phyloP scores from a whole-genome alignment of 2,329 filamentous ascomycete genomes.

The Sporothrix pallida region DNA sequence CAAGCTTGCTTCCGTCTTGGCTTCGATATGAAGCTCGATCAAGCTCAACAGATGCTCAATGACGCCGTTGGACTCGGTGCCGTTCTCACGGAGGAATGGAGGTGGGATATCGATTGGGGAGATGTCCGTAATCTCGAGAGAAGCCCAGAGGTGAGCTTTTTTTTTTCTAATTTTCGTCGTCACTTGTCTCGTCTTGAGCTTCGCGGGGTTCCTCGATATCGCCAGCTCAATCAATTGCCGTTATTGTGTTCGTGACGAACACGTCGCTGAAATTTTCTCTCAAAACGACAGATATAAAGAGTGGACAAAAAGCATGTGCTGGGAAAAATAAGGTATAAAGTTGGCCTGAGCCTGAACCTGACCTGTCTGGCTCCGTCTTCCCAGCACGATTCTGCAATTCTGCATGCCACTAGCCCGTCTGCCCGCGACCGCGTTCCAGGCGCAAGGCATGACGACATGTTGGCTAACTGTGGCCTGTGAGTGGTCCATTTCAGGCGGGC shows the following conservation, averaged over 20 bases:
- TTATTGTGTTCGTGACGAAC: neutral
- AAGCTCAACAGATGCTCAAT: neutral
- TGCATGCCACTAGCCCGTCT: constrained; percentile 28
- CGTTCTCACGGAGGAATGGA: neutral
- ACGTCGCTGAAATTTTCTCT: constrained; percentile 12
- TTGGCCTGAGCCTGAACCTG: neutral
- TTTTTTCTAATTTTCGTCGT: neutral
- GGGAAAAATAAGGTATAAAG: constrained; percentile 1
- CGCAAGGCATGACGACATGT: constrained; percentile 39
- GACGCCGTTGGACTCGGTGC: constrained; percentile 13
- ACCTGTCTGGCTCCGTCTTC: constrained; percentile 9
- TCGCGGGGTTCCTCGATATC: neutral
- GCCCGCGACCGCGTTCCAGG: constrained; percentile 26
- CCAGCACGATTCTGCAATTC: neutral
- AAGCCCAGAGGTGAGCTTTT: neutral
- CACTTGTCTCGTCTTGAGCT: neutral
- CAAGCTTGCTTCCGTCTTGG: neutral
- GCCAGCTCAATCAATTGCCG: neutral
- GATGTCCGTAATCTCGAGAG: neutral
- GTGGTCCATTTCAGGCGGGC: constrained; percentile 32
- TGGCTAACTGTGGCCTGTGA: constrained; percentile 33
- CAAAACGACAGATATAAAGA: neutral
- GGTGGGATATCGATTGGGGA: neutral
- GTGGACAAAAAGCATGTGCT: constrained; percentile 8
- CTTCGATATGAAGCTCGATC: neutral